Evolutionary conservation across 495 filamentous ascomycete genomes (phyloP), one percentile per base, ranked within the genome.

Genomic region (Neurospora sp.): DNA sequence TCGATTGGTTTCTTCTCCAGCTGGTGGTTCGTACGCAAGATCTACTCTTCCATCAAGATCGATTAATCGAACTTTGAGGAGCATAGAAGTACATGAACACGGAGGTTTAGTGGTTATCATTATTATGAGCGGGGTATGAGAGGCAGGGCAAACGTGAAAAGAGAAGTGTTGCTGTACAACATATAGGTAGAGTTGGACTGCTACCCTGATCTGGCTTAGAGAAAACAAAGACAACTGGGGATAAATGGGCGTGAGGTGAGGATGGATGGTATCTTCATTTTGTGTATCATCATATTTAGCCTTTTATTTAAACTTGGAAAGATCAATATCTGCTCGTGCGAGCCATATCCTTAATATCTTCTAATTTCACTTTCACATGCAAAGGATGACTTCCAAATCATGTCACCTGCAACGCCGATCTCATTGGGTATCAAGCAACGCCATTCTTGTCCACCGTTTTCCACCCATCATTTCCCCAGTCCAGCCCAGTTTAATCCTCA

Each of bases 1-100:
- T 91, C 95, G 0, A 98, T 99, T 79, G 96, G 96, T 70, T 98
- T 94, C 86, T 94, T 98, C 75, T 89, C 95, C 16, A 93, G 92
- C 79, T 98, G 94, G 94, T 85, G 91, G 75, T 99, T 99, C 78
- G 91, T 97, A 70, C 88, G 92, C 73, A 93, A 92, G 80, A 98
- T 99, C 65, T 99, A 99, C 80, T 84, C 89, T 20, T 97, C 94
- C 18, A 97, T 99, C 83, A 99, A 98, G 84, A 91, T 99, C 72
- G 96, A 99, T 74, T 97, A 86, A 71, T 71, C 42, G 27, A 70
- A 14, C 7, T 22, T 14, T 8, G 35, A 10, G 31, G 16, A n/a
- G 18, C 0, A 11, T 12, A 40, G 39, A 11, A 40, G 16, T n/a
- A 16, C 2, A n/a, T 18, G 38, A 71, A 27, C 70, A 35, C 16